Base-by-base conservation (phyloP, 306 rosid genomes). In the Herpetospermum pedunculosum region DNA sequence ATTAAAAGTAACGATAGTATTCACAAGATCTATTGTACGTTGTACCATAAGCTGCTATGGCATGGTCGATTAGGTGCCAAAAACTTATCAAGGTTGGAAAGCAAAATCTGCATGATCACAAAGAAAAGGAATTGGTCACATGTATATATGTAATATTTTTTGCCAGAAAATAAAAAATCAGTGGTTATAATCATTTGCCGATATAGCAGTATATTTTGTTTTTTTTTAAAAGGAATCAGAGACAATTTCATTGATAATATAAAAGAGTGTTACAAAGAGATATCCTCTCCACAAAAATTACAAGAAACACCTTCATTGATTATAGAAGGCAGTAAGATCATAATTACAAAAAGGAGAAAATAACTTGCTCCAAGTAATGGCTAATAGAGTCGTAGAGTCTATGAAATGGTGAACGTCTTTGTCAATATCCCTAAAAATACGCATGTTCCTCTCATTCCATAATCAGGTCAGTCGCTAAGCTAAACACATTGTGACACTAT, bases 41-140 rank as follows among this genome's bases (percentile, higher is more conserved):
- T 79, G 58, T 76, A 80, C 83, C 83, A 80, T 76, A 80, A 54
- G 70, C 83, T 80, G 63, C 70, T 71, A 68, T 80, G 80, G 25
- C 83, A 76, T 15, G 83, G 83, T 30, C 41, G 77, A 80, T 80
- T 62, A 8, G 83, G 83, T 63, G 83, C 83, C 52, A 76, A 75
- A 29, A 71, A 54, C 72, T 76, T 76, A 71, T 80, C 83, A 29
- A 80, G 83, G 65, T 76, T 80, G 60, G 83, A 71, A 72, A 80
- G 68, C 64, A 80, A 76, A 18, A 65, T 41, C 83, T 80, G 77
- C 73, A 76, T 10, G 16, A 26, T 43, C 8, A 64, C 50, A 80
- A 16, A 37, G 53, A 69, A 75, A 74, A 26, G 44, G 28, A 50
- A 18, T 72, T 40, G 21, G 54, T 77, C 8, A 9, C 72, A 67